Base-by-base conservation (phyloP, 345 rosid species). In the Moricandia arvensis region DNA sequence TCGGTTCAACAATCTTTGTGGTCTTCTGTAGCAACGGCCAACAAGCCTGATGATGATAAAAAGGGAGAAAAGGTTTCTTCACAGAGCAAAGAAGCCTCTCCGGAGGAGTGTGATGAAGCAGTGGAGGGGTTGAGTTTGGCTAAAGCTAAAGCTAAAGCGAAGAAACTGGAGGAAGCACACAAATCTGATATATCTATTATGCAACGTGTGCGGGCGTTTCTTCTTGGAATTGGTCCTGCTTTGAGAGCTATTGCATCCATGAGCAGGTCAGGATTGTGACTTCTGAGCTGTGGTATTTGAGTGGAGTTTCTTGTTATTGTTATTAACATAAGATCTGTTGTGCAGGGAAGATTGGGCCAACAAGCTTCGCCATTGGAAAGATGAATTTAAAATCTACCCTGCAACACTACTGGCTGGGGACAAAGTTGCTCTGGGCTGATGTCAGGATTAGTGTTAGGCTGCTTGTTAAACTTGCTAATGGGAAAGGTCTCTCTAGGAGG, bases 341-440 rank as follows among this genome's bases (percentile, higher is more conserved):
- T 75, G 51, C 87, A 93, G 98, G 85, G 95, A 86, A 83, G 98
- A 93, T 78, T 93, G 98, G 98, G 91, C 96, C n/a, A 85, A 84
- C 79, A 91, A 90, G 85, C 80, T 93, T 66, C 75, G 4, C 7
- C 95, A 93, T 45, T 91, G 95, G 98, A 93, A 87, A 84, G 91
- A 91, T 62, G 97, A 91, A 76, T 90, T 93, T 73, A 87, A 87
- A 85, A 67, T 93, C 98, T 67, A 90, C 93, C 1, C 3, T 93
- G 87, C 93, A 91, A 70, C 97, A 91, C 79, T 93, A 93, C 81
- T 91, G 97, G 97, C 75, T 93, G 73, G 98, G 97, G 15, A 88
- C 93, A 41, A 93, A 93, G 81, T 77, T 93, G 73, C 89, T 93
- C 1, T 91, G 97, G 98, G 96, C 96, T 72, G 97, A 91, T 69